These are phyloP conservation scores for Avena eriantha DNA, from an alignment of 176 grass and related monocot species.

Conservation along the genomic window DNA sequence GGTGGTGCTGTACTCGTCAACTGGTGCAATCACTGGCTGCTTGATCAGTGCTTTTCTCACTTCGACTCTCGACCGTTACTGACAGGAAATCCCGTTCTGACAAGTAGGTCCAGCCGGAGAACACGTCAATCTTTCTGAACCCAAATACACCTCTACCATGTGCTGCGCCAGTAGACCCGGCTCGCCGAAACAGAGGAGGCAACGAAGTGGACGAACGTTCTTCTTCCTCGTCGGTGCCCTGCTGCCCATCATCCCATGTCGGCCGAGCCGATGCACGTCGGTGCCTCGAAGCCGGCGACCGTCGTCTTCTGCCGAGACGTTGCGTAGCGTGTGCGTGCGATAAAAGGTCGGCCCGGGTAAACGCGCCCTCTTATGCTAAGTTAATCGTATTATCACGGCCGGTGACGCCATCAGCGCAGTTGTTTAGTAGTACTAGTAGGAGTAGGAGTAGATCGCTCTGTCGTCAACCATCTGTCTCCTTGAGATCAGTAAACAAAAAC, in stretches of 20 bases:
- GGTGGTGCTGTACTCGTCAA: background rate
- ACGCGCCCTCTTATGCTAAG: background rate
- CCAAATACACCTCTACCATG: background rate
- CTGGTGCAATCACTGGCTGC: background rate
- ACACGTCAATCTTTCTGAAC: background rate
- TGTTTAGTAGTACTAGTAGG: background rate
- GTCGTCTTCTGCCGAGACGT: background rate
- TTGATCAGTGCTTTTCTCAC: background rate
- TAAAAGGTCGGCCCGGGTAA: background rate
- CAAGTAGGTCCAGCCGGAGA: background rate
- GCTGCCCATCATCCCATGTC: too few relatives aligned
- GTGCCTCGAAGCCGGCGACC: background rate
- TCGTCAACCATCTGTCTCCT: background rate
- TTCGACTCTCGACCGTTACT: background rate
- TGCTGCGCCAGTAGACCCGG: too few relatives aligned
- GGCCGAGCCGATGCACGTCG: background rate
- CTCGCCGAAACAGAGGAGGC: too few relatives aligned
- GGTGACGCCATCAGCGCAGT: background rate
- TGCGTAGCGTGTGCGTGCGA: background rate
- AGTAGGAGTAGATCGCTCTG: background rate
- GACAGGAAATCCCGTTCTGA: background rate
- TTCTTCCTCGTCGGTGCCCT: background rate
- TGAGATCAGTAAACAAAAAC: constrained; percentile 36
- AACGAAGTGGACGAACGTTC: background rate
- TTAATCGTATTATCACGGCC: background rate